phyloP scores from a whole-genome alignment of 2,329 filamentous ascomycete species.

The Talaromyces atroroseus region DNA sequence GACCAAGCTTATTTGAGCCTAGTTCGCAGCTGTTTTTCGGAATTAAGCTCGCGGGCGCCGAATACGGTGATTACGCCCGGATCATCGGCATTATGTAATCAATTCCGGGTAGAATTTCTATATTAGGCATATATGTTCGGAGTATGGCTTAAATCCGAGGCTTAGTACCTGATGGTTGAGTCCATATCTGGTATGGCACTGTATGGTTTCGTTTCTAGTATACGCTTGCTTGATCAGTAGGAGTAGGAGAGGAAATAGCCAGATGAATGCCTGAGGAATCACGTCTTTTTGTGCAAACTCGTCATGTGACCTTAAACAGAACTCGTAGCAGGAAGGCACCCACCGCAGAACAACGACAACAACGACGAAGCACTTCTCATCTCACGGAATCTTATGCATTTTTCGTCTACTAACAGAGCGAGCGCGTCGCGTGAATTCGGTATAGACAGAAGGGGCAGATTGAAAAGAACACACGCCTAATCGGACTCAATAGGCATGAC shows the following conservation, averaged over 20 bases:
- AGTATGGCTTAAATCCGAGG: no score
- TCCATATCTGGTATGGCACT: no score
- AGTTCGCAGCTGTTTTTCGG: not conserved
- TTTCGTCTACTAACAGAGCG: not conserved
- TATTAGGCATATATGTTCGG: no score
- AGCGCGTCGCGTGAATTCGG: not conserved
- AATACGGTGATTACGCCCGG: not conserved
- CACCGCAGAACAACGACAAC: not conserved
- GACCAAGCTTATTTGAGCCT: not conserved
- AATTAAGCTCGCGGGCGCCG: not conserved
- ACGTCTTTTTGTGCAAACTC: not conserved
- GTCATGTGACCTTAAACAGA: no score
- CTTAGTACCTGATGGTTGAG: no score
- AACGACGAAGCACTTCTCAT: not conserved
- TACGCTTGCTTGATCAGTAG: no score
- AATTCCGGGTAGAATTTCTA: no score
- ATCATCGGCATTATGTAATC: no score
- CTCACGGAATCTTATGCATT: no score
- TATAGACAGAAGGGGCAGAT: not conserved
- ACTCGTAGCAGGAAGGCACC: no score
- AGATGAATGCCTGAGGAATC: not conserved
- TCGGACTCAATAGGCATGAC: not conserved
- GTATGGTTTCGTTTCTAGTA: no score
- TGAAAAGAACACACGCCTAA: not conserved
- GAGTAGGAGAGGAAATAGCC: not conserved